Evolutionary conservation across 352 stramenopile species (phyloP).

Genomic region (Globisporangium mamillatum): DNA sequence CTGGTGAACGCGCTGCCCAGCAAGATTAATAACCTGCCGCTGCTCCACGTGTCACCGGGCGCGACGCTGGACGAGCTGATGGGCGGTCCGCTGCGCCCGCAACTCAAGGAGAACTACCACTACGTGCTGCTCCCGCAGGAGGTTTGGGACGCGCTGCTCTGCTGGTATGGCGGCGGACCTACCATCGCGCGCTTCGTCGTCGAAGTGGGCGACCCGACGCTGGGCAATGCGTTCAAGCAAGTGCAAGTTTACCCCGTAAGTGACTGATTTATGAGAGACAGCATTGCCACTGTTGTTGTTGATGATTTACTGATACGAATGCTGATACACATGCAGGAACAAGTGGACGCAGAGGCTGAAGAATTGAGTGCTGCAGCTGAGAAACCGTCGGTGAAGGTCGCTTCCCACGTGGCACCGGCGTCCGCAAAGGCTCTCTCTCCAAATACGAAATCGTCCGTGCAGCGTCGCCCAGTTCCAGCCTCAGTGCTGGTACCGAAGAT

Average conservation of each 20-base stretch:
- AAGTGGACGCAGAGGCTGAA: conserved; percentile 29
- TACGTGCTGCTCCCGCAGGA: conserved; percentile 71
- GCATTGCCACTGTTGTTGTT: too few species aligned
- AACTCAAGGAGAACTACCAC: conserved; percentile 75
- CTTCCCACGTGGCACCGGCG: neutral
- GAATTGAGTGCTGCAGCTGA: conserved; percentile 16
- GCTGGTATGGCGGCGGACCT: conserved; percentile 69
- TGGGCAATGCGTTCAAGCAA: conserved; percentile 59
- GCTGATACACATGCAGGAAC: conserved; percentile 22
- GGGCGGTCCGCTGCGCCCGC: conserved; percentile 51
- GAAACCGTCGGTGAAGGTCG: conserved; percentile 11
- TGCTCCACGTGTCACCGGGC: conserved; percentile 49
- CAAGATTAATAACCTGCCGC: conserved; percentile 61
- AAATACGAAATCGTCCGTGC: conserved; percentile 28
- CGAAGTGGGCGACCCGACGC: conserved; percentile 48
- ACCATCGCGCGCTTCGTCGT: conserved; percentile 76
- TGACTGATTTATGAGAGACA: neutral
- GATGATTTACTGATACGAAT: neutral
- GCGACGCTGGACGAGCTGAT: conserved; percentile 61
- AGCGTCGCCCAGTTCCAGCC: conserved; percentile 6
- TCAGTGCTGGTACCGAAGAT: conserved; percentile 43
- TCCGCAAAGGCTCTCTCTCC: conserved; percentile 2
- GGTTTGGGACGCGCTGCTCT: conserved; percentile 69
- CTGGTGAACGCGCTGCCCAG: conserved; percentile 29
- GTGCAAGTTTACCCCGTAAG: conserved; percentile 80